Conservation (phyloP, 495 filamentous ascomycete species). For the Chlorociboria aeruginascens region DNA sequence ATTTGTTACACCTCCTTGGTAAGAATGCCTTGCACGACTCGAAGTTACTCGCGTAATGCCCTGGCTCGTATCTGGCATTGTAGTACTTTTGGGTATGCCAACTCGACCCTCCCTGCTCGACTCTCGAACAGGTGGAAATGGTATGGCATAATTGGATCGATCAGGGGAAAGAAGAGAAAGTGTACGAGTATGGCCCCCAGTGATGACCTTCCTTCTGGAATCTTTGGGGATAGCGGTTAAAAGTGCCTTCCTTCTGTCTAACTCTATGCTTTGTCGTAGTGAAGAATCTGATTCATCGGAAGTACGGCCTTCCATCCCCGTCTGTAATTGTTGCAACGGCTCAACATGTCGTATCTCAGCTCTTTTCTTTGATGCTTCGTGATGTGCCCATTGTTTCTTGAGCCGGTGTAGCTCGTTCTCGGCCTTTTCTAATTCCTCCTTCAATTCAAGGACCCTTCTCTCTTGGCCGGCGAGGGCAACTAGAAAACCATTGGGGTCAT, state of each 20-base stretch:
- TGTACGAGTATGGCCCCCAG: slow-evolving; percentile 55
- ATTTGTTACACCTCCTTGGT: slow-evolving; percentile 15
- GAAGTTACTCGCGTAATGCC: slow-evolving; percentile 9
- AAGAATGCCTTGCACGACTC: slow-evolving; percentile 14
- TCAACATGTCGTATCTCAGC: slow-evolving; percentile 45
- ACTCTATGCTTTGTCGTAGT: slow-evolving; percentile 27
- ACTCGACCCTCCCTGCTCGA: slow-evolving; percentile 1
- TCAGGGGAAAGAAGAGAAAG: slow-evolving; percentile 76
- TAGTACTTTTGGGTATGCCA: slow-evolving; percentile 3
- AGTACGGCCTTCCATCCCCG: slow-evolving; percentile 10
- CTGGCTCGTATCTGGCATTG: slow-evolving; percentile 18
- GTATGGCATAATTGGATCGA: slow-evolving; percentile 24
- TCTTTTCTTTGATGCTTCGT: slow-evolving; percentile 69
- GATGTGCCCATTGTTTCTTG: slow-evolving; percentile 69
- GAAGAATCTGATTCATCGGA: slow-evolving; percentile 4
- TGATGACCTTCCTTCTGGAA: slow-evolving; percentile 44
- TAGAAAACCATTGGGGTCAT: slow-evolving; percentile 66
- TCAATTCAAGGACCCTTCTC: slow-evolving; percentile 80
- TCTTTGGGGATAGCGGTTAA: slow-evolving; percentile 31
- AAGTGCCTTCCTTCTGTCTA: slow-evolving; percentile 49
- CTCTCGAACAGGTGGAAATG: slow-evolving; percentile 24
- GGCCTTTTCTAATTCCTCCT: slow-evolving; percentile 73
- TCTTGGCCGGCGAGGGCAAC: slow-evolving; percentile 87
- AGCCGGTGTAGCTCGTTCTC: slow-evolving; percentile 64
- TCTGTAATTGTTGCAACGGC: slow-evolving; percentile 32